Percentiles rank a stretch among this genome's conserved stretches.
Conservation (phyloP, 148 eudicot genomes). For the Chenopodium quinoa region DNA sequence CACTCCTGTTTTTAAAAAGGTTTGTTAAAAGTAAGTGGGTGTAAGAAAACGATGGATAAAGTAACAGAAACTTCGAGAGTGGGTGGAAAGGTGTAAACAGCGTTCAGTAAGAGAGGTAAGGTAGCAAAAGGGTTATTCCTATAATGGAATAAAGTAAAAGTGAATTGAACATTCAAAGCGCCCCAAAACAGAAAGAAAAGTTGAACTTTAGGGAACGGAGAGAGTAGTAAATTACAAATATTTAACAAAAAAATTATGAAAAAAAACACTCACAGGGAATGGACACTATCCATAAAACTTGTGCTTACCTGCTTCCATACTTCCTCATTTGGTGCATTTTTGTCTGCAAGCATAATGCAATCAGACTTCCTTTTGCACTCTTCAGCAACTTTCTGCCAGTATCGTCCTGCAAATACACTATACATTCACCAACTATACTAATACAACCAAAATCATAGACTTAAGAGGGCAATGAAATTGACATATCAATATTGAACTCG, state of each 20-base stretch:
- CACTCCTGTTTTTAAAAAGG: too few relatives aligned
- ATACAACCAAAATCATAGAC: background rate
- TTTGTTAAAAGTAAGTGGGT: too few relatives aligned
- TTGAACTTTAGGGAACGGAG: too few relatives aligned
- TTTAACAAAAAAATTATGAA: background rate
- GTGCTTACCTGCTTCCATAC: constrained; percentile 81
- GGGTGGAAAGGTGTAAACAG: too few relatives aligned
- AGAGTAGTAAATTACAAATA: background rate
- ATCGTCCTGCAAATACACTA: constrained; percentile 48
- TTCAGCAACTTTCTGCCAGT: constrained; percentile 85
- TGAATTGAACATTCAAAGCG: too few relatives aligned
- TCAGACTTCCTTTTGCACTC: constrained; percentile 56
- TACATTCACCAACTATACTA: background rate
- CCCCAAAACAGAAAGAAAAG: too few relatives aligned
- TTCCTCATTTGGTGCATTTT: constrained; percentile 98
- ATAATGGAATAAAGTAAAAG: too few relatives aligned
- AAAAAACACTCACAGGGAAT: background rate
- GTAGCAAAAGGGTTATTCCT: too few relatives aligned
- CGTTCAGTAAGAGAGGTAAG: too few relatives aligned
- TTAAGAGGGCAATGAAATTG: background rate
- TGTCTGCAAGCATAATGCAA: constrained; percentile 91
- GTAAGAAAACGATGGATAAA: too few relatives aligned
- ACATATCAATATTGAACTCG: background rate
- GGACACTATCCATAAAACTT: background rate
- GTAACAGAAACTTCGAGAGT: too few relatives aligned